These are phyloP conservation scores for Plantago ovata DNA, from an alignment of 257 asterid genomes.

Conservation along the genomic window DNA sequence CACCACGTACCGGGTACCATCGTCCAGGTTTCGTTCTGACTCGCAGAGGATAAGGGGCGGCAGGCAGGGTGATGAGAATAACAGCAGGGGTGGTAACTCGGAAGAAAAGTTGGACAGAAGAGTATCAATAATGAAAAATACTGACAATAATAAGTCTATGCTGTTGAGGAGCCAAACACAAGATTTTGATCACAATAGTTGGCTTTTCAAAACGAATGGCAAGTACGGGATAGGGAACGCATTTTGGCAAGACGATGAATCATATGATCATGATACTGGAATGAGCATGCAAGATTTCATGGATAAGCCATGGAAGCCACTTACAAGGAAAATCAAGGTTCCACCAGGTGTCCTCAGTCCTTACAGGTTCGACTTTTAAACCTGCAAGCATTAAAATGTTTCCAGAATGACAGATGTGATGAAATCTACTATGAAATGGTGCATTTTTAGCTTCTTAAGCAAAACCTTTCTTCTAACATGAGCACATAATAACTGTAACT, in stretches of 20 bases:
- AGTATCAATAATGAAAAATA: conserved; percentile 57
- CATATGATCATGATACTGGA: conserved; percentile 72
- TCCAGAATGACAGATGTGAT: too few species aligned
- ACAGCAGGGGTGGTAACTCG: conserved; percentile 19
- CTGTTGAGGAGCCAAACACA: conserved; percentile 79
- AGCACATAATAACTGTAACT: neutral
- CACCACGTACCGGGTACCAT: conserved; percentile 29
- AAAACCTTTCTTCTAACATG: neutral
- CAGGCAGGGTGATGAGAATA: conserved; percentile 25
- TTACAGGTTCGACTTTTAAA: conserved; percentile 67
- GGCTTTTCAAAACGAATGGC: conserved; percentile 90
- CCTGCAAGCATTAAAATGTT: too few species aligned
- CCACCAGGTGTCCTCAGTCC: conserved; percentile 81
- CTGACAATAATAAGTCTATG: conserved; percentile 65
- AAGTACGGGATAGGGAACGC: conserved; percentile 94
- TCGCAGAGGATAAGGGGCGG: conserved; percentile 28
- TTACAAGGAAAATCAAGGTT: conserved; percentile 66
- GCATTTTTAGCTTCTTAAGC: neutral
- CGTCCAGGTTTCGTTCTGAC: conserved; percentile 51
- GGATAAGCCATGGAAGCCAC: conserved; percentile 99
- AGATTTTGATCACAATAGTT: conserved; percentile 90
- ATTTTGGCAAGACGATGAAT: conserved; percentile 74
- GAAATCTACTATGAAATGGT: too few species aligned
- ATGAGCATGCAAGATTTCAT: conserved; percentile 88
- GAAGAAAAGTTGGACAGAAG: conserved; percentile 59